phyloP scores from a whole-genome alignment of 2,329 filamentous ascomycete genomes.

The Penicillium sp. region DNA sequence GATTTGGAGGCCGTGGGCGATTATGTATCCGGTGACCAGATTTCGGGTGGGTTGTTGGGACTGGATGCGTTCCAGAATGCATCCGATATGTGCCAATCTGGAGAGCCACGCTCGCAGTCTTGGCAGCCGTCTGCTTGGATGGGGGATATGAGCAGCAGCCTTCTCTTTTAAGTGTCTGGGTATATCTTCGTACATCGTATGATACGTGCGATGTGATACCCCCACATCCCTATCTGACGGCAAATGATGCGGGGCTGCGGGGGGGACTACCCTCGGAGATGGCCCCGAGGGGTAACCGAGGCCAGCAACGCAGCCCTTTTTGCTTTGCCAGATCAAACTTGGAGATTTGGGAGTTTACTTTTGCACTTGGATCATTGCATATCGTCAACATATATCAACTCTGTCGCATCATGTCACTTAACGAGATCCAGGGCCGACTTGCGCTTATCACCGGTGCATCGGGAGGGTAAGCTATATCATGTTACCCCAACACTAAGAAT shows the following conservation, averaged over 20 bases:
- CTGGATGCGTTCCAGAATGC: conserved; percentile 36
- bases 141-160: conserved; percentile 39
- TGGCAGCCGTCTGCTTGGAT: conserved; percentile 44
- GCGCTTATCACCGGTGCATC: conserved; percentile 62
- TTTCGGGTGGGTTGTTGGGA: conserved; percentile 35
- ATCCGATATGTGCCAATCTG: conserved; percentile 28
- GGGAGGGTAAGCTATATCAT: conserved; percentile 51
- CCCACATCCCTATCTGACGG: conserved; percentile 8
- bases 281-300: conserved; percentile 23
- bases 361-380: not conserved
- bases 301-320: conserved; percentile 5
- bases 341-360: not conserved
- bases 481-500: not conserved
- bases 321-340: not conserved
- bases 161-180: conserved; percentile 29
- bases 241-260: conserved; percentile 24
- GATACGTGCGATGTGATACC: not conserved
- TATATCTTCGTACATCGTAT: not conserved
- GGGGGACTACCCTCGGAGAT: conserved; percentile 23
- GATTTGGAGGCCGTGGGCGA: conserved; percentile 60
- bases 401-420: conserved; percentile 26
- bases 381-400: not conserved
- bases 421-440: conserved; percentile 53
- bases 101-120: conserved; percentile 31
- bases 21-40: conserved; percentile 50